A percentile compares a stretch with the other conserved stretches of the same genome.
Conservation (phyloP, 2,329 filamentous ascomycete species). For the Xylariaceae sp. region DNA sequence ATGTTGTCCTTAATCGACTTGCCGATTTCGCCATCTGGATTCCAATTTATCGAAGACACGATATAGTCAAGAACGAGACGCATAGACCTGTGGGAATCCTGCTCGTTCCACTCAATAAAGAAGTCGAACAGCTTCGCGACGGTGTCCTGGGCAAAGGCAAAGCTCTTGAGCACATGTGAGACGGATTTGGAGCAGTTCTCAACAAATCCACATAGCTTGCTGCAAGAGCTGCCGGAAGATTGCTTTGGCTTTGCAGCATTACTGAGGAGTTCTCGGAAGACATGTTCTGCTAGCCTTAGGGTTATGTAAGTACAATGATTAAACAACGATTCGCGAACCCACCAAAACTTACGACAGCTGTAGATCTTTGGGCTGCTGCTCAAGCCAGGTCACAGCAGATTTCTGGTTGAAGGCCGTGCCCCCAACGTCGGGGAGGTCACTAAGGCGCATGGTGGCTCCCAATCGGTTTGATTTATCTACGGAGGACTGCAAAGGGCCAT, state of each 20-base stretch:
- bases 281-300: constrained; percentile 43
- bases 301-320: constrained; percentile 24
- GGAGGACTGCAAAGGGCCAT: background rate
- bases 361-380: constrained; percentile 34
- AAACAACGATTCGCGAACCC: background rate
- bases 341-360: constrained; percentile 36
- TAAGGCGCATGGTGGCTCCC: constrained; percentile 23
- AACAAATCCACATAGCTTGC: constrained; percentile 67
- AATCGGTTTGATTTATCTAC: background rate
- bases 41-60: constrained; percentile 55
- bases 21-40: constrained; percentile 50
- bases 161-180: constrained; percentile 48
- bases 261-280: constrained; percentile 56
- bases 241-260: constrained; percentile 60
- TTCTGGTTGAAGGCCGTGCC: constrained; percentile 42
- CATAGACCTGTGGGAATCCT: constrained; percentile 68
- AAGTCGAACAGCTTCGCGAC: constrained; percentile 62
- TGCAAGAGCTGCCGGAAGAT: constrained; percentile 62
- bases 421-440: constrained; percentile 31
- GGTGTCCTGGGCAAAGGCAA: constrained; percentile 58
- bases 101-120: constrained; percentile 71
- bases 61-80: constrained; percentile 66
- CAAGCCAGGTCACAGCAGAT: constrained; percentile 40
- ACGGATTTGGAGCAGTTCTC: constrained; percentile 62
- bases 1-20: constrained; percentile 51